Base-by-base conservation (phyloP, 495 filamentous ascomycete species). In the Haplographium delicatum region DNA sequence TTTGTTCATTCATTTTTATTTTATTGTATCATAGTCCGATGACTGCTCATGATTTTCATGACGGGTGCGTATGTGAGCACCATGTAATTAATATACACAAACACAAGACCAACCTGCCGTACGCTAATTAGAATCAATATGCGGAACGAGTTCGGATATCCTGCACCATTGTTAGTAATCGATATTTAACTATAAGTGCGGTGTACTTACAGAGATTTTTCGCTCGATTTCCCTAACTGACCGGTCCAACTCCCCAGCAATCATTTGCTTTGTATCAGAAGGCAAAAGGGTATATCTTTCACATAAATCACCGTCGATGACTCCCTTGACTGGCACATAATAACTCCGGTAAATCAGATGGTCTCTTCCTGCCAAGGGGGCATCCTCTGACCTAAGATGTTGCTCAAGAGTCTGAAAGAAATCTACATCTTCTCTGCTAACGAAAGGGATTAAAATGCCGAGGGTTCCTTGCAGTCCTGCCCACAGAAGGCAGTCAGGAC, bases 231-330 rank as follows among this genome's bases (percentile, higher is more conserved):
- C 91, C 46, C 88, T 71, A 23, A 95, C 86, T 33, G 84, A 89
- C 51, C 93, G 81, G 69, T 95, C 91, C 56, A 97, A 69, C 66
- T 96, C 90, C 37, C 75, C 89, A 2, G 91, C 91, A 74, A 97
- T 94, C 82, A 86, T 91, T 68, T 88, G 82, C 76, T 95, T 95
- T 70, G 84, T 88, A 61, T 96, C 89, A 52, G 79, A 84, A 26
- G 85, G 75, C 52, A 97, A 70, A 40, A 90, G 65, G 44, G 85
- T 78, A 65, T 89, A 99, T 61, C 88, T 78, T 73, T 99, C 94
- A 62, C 91, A 95, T 52, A 99, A 72, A 72, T 99, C 94, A n/a
- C 94, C 94, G 67, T 99, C 94, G 62, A 99, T 94, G 23, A 95
- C 82, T 0, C 89, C 89, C 75, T 99, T 99, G 11, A 93, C 88